phyloP scores from a whole-genome alignment of 768 basidiomycete species.

The Calocybe cyanea region DNA sequence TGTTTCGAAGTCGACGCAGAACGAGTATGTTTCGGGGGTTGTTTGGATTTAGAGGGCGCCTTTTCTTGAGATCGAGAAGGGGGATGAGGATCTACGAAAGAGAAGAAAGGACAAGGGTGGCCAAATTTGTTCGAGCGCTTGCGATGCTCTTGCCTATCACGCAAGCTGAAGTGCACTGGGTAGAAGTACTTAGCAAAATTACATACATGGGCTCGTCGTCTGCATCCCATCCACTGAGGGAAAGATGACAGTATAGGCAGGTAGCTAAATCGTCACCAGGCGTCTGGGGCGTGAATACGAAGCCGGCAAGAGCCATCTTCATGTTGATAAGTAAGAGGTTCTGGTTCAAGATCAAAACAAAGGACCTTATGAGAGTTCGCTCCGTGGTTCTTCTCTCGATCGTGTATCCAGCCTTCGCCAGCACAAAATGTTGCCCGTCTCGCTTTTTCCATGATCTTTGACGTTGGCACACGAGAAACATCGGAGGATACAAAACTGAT shows the following conservation, averaged over 20 bases:
- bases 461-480: constrained; percentile 58
- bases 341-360: not conserved
- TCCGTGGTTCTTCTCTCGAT: constrained; percentile 53
- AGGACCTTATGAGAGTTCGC: constrained; percentile 70
- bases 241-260: constrained; percentile 80
- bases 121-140: constrained; percentile 53
- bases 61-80: constrained; percentile 24
- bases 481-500: constrained; percentile 58
- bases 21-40: constrained; percentile 23
- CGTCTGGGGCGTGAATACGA: constrained; percentile 70
- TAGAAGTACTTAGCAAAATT: constrained; percentile 4
- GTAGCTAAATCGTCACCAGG: constrained; percentile 74
- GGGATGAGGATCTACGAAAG: constrained; percentile 21
- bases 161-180: constrained; percentile 4
- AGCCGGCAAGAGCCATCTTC: constrained; percentile 89
- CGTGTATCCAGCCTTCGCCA: constrained; percentile 66
- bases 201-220: constrained; percentile 86
- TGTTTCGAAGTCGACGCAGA: constrained; percentile 25
- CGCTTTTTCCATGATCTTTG: constrained; percentile 69
- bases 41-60: constrained; percentile 24
- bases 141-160: constrained; percentile 67
- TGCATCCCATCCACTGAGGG: constrained; percentile 82
- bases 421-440: constrained; percentile 61
- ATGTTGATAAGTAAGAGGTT: constrained; percentile 1
- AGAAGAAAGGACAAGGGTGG: constrained; percentile 39